phyloP scores from a whole-genome alignment of 805 yeast genomes.

The Cyberlindnera nakhonratchasimensis region DNA sequence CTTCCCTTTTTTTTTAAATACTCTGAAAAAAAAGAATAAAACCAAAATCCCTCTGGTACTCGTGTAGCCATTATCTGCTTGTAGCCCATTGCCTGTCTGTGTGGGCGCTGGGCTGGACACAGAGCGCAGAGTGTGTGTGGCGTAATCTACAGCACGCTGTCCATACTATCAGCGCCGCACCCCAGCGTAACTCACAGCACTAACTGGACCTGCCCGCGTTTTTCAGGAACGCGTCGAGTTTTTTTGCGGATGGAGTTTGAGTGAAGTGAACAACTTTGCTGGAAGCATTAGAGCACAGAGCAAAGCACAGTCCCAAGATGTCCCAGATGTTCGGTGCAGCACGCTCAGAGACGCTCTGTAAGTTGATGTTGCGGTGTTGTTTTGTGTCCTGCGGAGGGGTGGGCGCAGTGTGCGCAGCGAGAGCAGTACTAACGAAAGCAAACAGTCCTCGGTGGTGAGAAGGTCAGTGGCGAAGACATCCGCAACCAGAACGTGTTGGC shows the following conservation, averaged over 20 bases:
- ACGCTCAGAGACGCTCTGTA: constrained; percentile 84
- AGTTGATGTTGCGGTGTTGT: constrained; percentile 20
- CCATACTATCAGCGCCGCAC: neutral
- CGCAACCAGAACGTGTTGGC: constrained; percentile 96
- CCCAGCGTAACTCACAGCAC: constrained; percentile 19
- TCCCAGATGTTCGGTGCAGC: constrained; percentile 70
- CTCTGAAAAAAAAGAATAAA: too few species aligned
- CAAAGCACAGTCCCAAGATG: constrained; percentile 31
- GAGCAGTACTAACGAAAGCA: constrained; percentile 1
- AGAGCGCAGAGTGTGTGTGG: too few species aligned
- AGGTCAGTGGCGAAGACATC: constrained; percentile 92
- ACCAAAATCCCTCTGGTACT: too few species aligned
- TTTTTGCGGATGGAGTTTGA: too few species aligned
- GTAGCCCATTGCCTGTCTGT: too few species aligned
- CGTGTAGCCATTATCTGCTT: neutral
- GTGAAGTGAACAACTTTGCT: too few species aligned
- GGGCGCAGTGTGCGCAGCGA: too few species aligned
- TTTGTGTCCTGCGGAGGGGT: too few species aligned
- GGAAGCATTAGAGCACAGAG: neutral
- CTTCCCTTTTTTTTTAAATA: too few species aligned
- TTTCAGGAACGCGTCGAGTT: too few species aligned
- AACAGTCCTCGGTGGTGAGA: constrained; percentile 86
- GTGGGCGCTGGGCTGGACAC: too few species aligned
- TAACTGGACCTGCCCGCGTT: too few species aligned
- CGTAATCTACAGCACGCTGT: constrained; percentile 7